These are phyloP conservation scores for Candida golubevii DNA, from an alignment of 805 yeast species.

Conservation along the genomic window DNA sequence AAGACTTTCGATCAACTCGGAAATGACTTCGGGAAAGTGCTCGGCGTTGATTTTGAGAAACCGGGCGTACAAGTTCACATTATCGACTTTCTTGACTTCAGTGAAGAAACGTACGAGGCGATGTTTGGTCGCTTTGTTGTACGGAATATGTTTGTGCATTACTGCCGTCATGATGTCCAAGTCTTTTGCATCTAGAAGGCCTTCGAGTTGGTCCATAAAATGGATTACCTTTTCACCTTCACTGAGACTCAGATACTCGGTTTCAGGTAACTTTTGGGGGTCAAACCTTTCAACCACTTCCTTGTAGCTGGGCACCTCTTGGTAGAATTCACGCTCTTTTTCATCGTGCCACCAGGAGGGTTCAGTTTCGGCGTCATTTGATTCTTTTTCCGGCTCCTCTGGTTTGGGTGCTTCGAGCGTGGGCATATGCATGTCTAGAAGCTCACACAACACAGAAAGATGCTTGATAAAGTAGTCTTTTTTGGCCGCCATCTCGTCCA, in stretches of 20 bases:
- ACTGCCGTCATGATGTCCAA: constrained; percentile 45
- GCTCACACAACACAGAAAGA: constrained; percentile 9
- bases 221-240: constrained; percentile 39
- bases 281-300: constrained; percentile 23
- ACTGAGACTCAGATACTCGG: constrained; percentile 15
- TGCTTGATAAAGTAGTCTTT: constrained; percentile 4
- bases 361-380: constrained; percentile 1
- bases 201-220: constrained; percentile 42
- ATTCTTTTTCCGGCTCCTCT: constrained; percentile 18
- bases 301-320: constrained; percentile 43
- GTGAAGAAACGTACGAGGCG: constrained; percentile 53
- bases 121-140: constrained; percentile 69
- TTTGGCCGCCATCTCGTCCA: constrained; percentile 5
- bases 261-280: constrained; percentile 9
- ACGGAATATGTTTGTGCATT: constrained; percentile 49
- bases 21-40: constrained; percentile 46
- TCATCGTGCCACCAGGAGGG: constrained; percentile 56
- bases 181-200: constrained; percentile 42
- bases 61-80: constrained; percentile 52
- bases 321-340: constrained; percentile 63
- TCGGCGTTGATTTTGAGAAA: constrained; percentile 60
- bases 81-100: constrained; percentile 43
- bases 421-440: constrained; percentile 7
- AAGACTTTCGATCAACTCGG: constrained; percentile 48
- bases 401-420: constrained; percentile 22